Percentiles rank a stretch among this genome's conserved stretches.
These are phyloP conservation scores for Senecio squalidus DNA, from an alignment of 140 eudicot genomes.

Conservation along the genomic window DNA sequence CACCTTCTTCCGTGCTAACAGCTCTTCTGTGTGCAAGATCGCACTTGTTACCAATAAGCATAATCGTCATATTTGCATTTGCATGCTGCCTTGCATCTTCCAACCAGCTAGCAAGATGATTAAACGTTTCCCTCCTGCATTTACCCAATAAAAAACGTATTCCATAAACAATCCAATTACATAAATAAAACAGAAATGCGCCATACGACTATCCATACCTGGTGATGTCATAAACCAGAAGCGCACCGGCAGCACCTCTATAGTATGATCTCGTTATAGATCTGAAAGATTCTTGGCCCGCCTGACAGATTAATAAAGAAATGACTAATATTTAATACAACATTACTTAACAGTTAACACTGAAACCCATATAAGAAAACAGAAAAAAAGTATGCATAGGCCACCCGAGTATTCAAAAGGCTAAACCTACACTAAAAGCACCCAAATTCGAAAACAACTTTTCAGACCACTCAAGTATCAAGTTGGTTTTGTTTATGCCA, in stretches of 20 bases:
- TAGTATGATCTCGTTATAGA: constrained; percentile 94
- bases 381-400: background rate
- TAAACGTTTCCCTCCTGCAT: constrained; percentile 88
- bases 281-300: constrained; percentile 96
- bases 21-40: constrained; percentile 93
- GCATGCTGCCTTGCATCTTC: constrained; percentile 95
- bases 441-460: background rate
- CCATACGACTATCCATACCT: constrained; percentile 43
- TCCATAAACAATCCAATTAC: background rate
- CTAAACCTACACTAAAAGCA: background rate
- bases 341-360: background rate
- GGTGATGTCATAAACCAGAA: constrained; percentile 87
- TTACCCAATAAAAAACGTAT: background rate
- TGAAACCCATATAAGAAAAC: background rate
- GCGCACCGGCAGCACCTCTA: constrained; percentile 98
- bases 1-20: constrained; percentile 93
- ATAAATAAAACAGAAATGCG: background rate
- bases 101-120: constrained; percentile 95
- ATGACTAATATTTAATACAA: background rate
- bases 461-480: background rate
- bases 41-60: constrained; percentile 91
- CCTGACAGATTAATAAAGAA: constrained; percentile 25
- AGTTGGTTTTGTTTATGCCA: background rate
- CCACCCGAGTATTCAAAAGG: background rate
- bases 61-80: constrained; percentile 87